phyloP scores from a whole-genome alignment of 768 basidiomycete genomes.

The Phanerodontia chrysosporium region DNA sequence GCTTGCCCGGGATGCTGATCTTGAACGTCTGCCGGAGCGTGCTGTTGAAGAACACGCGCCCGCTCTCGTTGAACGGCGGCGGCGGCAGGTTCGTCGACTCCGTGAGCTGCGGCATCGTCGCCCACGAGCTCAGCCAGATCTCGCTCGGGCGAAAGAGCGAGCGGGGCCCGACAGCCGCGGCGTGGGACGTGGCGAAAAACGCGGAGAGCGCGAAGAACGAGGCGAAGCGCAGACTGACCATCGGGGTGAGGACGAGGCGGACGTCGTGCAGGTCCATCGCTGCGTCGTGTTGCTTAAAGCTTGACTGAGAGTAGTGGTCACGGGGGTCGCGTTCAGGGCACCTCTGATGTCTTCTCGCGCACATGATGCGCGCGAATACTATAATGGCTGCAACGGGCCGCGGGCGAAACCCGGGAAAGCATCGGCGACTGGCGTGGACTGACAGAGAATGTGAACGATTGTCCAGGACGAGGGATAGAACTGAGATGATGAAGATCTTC shows the following conservation, averaged over 20 bases:
- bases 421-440: neutral
- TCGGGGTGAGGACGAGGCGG: neutral
- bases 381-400: neutral
- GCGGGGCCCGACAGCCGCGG: neutral
- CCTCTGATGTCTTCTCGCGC: neutral
- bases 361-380: neutral
- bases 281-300: neutral
- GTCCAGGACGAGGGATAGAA: neutral
- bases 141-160: neutral
- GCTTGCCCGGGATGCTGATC: constrained; percentile 34
- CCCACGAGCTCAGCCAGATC: constrained; percentile 27
- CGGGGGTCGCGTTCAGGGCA: neutral
- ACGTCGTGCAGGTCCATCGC: neutral
- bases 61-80: constrained; percentile 20
- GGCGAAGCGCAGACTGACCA: neutral
- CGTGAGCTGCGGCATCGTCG: constrained; percentile 28
- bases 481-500: neutral
- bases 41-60: constrained; percentile 37
- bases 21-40: constrained; percentile 49
- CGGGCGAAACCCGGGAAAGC: neutral
- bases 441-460: neutral
- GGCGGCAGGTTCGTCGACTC: constrained; percentile 28
- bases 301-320: neutral
- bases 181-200: neutral
- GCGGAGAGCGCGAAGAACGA: neutral